Conservation (phyloP, 2,329 filamentous ascomycete genomes). For the Coniella lustricola region DNA sequence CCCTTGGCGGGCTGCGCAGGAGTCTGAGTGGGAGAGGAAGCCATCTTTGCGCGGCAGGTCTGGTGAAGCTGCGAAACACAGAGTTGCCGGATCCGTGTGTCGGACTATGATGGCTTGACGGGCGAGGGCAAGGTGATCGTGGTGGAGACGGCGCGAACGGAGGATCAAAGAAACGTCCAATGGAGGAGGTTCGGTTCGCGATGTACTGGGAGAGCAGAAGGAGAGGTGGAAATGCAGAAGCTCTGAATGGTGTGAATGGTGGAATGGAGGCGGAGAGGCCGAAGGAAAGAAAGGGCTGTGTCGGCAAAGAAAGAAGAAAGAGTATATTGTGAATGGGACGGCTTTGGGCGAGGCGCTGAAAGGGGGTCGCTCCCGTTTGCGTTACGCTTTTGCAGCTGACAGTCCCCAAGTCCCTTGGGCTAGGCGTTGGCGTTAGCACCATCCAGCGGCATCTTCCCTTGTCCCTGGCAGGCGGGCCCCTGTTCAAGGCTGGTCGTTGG, state of each 20-base stretch:
- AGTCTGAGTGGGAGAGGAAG: slow-evolving; percentile 12
- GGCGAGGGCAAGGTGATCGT: not conserved
- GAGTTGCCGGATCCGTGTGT: too few relatives aligned
- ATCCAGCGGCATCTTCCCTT: too few relatives aligned
- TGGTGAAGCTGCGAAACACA: not conserved
- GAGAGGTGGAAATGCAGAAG: not conserved
- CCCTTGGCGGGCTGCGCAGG: slow-evolving; percentile 7
- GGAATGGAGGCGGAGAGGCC: slow-evolving; percentile 1
- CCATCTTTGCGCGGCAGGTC: slow-evolving; percentile 13
- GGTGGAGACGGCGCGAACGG: not conserved
- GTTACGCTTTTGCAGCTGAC: not conserved
- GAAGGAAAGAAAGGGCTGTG: not conserved
- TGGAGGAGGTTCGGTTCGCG: not conserved
- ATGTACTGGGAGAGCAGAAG: not conserved
- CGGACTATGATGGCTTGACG: not conserved
- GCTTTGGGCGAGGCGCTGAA: not conserved
- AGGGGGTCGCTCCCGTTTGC: not conserved
- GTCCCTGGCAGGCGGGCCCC: too few relatives aligned
- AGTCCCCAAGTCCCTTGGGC: too few relatives aligned
- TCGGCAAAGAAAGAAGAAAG: not conserved
- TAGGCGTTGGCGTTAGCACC: too few relatives aligned
- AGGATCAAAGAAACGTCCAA: not conserved
- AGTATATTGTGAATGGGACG: not conserved
- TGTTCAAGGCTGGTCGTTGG: too few relatives aligned
- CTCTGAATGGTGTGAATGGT: not conserved